Base-by-base conservation (phyloP, 1,284 basidiomycete genomes). In the Mycena sp. region DNA sequence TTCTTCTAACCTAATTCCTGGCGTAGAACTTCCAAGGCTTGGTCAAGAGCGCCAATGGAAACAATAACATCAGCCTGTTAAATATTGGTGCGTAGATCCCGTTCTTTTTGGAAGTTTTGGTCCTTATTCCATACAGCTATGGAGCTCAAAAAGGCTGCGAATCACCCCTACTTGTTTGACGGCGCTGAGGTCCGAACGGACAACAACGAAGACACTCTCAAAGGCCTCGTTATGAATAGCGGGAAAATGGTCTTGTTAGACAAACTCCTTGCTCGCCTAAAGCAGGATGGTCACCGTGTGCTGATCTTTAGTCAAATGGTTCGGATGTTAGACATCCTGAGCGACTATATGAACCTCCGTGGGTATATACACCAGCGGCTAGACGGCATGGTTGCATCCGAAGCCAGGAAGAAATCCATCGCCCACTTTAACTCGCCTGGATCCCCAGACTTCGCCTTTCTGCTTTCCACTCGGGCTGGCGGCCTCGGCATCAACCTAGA, bases 251-350 rank as follows among this genome's bases (percentile, higher is more conserved):
- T 99, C 44, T 84, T 98, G 35, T 89, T 99, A 52, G 98, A 99
- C 82, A 95, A 95, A 77, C 88, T 99, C 19, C 88, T 99, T 21
- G 87, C 86, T 28, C 89, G 95, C 55, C 87, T 99, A 63, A 94
- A 94, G 74, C 89, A 89, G 64, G 95, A 96, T 73, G 94, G 94
- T 1, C 97, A 99, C 73, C 93, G 98, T 55, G 96, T 99, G 48
- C 86, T 99, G 68, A 98, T 99, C 75, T 99, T 99, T 84, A 97
- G 95, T 72, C 98, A 99, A 78, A 99, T 99, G 98, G 97, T 99
- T 52, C 91, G 97, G 65, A 95, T 99, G 88, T 87, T 99, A 40
- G 98, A 99, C 78, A 99, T 99, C 76, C 87, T 99, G 69, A 96
- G 93, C 65, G 98, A 99, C 79, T 99, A 99, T 78, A 96, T 99